Evolutionary conservation across 2,329 filamentous ascomycete genomes (phyloP), one percentile per base, ranked within the genome.

Genomic region (Fusarium liriodendri): DNA sequence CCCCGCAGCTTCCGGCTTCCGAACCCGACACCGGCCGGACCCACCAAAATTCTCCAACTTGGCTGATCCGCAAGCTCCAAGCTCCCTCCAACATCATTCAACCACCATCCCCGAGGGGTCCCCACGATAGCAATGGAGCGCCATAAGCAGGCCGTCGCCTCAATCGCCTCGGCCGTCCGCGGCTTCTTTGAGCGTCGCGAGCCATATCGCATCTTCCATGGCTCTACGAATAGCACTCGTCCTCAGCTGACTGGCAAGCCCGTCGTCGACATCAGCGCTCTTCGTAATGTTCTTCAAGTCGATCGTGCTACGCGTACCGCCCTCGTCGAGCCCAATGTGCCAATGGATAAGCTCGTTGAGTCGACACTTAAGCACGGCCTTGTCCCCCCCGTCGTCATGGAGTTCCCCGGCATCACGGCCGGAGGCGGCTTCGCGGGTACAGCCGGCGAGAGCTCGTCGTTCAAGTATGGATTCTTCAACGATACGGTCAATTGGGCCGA

Each of bases 171-270:
- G 40, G 82, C 84, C 32, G 82, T 89, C 52, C 80, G 80, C 71
- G 77, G 83, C 9, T 88, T 89, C 76, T 80, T 86, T 62, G 78
- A 81, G 13, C 79, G 76, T 13, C 80, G 83, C 63, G 80, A 85
- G 79, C 89, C 91, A 5, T 95, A 94, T 82, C 88, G 92, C 20
- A 92, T 95, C 78, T 93, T 90, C 75, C 93, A 95, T 82, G 93
- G 93, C 69, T 90, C 92, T 1, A 95, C 93, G 14, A 94, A 94
- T 83, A 94, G 90, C 81, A 95, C 93, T 37, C 90, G 93, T 14
- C 87, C 86, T 10, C 82, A 84, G 37, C 85, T 85, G 47, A 82
- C 81, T 37, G 79, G 81, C 20, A 85, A 87, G 78, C 88, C 88
- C 76, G 88, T 90, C 27, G 86, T 95, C 66, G 92, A 94, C 80